Evolutionary conservation across 2,329 filamentous ascomycete genomes (phyloP), one percentile per base, ranked within the genome.

Genomic region (Colletotrichum sp.): DNA sequence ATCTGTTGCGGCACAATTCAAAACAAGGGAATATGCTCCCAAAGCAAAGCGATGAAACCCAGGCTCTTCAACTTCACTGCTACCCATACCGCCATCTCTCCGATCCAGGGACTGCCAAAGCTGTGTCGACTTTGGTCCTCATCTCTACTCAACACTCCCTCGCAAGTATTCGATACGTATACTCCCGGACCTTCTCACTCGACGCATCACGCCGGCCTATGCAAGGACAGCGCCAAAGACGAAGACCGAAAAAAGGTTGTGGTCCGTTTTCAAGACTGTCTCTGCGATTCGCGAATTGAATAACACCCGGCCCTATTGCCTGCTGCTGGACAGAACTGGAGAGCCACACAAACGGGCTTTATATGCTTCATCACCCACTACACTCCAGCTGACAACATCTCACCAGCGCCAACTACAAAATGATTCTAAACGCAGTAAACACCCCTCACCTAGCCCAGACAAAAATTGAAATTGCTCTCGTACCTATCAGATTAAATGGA

Each of bases 181-280:
- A 21, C 43, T 21, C 0, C n/a, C n/a, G 43, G n/a, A 48, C 0
- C 43, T 12, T 16, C n/a, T 21, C 43, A 13, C 0, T 48, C 0
- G 5, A 48, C 9, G n/a, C 18, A n/a, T 18, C 43, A 48, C 43
- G 43, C 43, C 16, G 10, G 0, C 5, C 2, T 48, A 4, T n/a
- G 18, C 43, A 0, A 21, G 9, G 0, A 48, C 2, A 48, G 9
- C 18, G 0, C 18, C 43, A 1, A 21, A 21, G 43, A 21, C n/a
- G 4, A 48, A 48, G 1, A 1, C n/a, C 43, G 18, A 21, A 43
- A 1, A n/a, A 12, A n/a, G 8, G 1, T n/a, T 43, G 1, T 2
- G 38, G 18, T 21, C n/a, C 10, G 43, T 1, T 21, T 6, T 2
- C n/a, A 21, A 13, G n/a, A 3, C n/a, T 5, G 10, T n/a, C 21